phyloP scores from a whole-genome alignment of 139 green algal genomes.

The Penium margaritaceum region DNA sequence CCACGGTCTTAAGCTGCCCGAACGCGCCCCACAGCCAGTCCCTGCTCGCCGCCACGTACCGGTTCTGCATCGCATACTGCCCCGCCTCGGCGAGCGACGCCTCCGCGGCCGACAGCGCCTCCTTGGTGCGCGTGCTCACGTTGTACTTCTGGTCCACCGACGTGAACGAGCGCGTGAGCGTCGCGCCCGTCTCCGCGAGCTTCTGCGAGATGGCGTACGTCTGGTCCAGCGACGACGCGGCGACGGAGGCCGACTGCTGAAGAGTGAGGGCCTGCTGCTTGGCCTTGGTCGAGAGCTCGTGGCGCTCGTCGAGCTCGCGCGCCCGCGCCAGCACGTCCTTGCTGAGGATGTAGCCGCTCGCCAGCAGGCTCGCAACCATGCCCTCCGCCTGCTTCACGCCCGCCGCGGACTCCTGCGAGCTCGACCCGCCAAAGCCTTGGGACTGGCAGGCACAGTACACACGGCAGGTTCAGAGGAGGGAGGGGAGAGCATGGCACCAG shows the following conservation, averaged over 20 bases:
- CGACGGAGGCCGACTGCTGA: not conserved
- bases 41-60: not conserved
- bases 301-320: not conserved
- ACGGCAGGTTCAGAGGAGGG: too few relatives aligned
- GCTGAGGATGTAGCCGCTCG: constrained; percentile 19
- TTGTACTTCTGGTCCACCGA: constrained; percentile 10
- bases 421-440: too few relatives aligned
- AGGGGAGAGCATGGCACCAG: too few relatives aligned
- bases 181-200: not conserved
- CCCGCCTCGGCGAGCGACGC: not conserved
- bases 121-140: not conserved
- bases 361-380: not conserved
- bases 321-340: constrained; percentile 6
- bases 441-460: too few relatives aligned
- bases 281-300: constrained; percentile 2
- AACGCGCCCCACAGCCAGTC: not conserved
- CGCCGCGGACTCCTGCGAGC: too few relatives aligned
- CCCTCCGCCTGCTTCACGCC: not conserved
- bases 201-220: constrained; percentile 11
- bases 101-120: not conserved
- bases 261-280: not conserved
- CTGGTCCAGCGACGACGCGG: constrained; percentile 1
- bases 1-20: not conserved
- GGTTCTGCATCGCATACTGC: constrained; percentile 4
- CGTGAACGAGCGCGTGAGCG: not conserved